Evolutionary conservation across 1,284 basidiomycete species (phyloP).

Genomic region (Irpex lacteus): DNA sequence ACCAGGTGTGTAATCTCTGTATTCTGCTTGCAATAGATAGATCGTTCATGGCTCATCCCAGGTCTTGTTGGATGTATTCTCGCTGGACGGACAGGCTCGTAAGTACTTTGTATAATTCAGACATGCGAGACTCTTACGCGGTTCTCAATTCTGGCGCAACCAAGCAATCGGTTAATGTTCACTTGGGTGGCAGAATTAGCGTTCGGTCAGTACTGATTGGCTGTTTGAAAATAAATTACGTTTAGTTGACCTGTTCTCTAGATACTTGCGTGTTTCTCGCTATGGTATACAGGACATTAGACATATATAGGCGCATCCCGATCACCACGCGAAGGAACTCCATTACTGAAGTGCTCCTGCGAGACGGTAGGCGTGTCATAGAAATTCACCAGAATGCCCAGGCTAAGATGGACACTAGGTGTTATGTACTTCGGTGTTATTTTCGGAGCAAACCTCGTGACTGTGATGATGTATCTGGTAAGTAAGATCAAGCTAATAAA

Average conservation of each 20-base stretch:
- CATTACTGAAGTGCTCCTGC: not conserved
- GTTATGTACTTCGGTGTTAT: conserved; percentile 28
- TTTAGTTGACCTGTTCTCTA: conserved; percentile 3
- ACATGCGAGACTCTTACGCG: not conserved
- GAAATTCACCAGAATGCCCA: conserved; percentile 10
- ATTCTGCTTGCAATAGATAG: not conserved
- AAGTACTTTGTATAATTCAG: not conserved
- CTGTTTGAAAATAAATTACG: not conserved
- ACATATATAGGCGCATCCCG: not conserved
- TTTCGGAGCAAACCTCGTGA: conserved; percentile 25
- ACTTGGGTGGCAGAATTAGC: conserved; percentile 28
- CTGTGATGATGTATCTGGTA: conserved; percentile 24
- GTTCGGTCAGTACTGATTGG: conserved; percentile 19
- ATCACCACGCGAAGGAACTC: not conserved
- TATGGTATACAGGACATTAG: not conserved
- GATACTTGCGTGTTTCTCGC: conserved; percentile 22
- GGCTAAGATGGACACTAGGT: conserved; percentile 18
- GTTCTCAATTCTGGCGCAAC: not conserved
- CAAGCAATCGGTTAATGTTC: conserved; percentile 24
- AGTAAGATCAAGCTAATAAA: conserved; percentile 4
- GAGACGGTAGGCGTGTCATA: not conserved
- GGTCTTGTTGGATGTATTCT: too few species aligned
- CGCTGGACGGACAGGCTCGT: too few species aligned
- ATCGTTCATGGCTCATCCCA: not conserved
- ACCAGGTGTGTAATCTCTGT: conserved; percentile 17